Evolutionary conservation across 2,329 filamentous ascomycete species (phyloP).

Genomic region (Plenodomus biglobosus): DNA sequence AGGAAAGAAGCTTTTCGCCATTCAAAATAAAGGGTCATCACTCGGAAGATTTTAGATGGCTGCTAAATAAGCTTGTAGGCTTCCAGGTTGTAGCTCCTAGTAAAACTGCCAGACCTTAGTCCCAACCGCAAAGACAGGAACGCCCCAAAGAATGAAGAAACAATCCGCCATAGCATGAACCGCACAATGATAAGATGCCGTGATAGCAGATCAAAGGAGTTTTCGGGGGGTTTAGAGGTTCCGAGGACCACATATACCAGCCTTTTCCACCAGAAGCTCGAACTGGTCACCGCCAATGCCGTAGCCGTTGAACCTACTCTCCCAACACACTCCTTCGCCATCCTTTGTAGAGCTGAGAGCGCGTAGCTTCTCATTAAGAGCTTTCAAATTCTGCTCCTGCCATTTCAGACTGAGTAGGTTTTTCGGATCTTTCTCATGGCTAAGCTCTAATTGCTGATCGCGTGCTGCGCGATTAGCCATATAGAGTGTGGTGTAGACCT

Average conservation of each 20-base stretch:
- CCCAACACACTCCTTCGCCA: slow-evolving; percentile 20
- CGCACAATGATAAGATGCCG: too few species aligned
- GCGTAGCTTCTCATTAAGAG: slow-evolving; percentile 17
- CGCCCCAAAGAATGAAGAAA: too few species aligned
- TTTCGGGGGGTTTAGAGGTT: slow-evolving; percentile 20
- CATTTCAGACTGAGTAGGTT: slow-evolving; percentile 9
- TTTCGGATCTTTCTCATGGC: slow-evolving; percentile 16
- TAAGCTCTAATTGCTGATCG: slow-evolving; percentile 28
- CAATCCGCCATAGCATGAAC: too few species aligned
- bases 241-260: slow-evolving; percentile 28
- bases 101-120: too few species aligned
- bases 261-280: slow-evolving; percentile 26
- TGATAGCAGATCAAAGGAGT: neutral
- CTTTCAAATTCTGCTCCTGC: slow-evolving; percentile 15
- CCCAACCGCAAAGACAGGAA: too few species aligned
- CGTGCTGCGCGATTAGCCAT: slow-evolving; percentile 31
- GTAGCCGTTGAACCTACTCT: slow-evolving; percentile 23
- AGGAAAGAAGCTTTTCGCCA: too few species aligned
- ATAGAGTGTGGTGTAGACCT: slow-evolving; percentile 26
- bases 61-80: too few species aligned
- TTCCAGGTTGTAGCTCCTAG: too few species aligned
- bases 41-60: too few species aligned
- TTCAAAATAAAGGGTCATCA: too few species aligned
- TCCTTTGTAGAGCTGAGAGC: slow-evolving; percentile 7
- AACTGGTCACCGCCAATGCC: slow-evolving; percentile 21